Conservation (phyloP, 306 rosid species). For the Cicer judaicum region DNA sequence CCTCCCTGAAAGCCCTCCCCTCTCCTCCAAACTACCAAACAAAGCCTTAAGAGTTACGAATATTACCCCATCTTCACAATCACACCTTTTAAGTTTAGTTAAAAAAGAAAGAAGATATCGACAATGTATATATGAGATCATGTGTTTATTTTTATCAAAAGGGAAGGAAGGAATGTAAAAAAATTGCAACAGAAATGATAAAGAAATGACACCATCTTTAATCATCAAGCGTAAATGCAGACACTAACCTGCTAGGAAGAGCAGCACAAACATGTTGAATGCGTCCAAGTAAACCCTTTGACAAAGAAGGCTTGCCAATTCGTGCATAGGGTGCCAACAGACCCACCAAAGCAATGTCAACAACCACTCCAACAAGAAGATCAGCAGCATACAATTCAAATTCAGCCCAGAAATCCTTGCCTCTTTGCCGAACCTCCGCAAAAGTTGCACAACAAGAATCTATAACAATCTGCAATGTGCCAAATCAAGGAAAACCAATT, state of each 20-base stretch:
- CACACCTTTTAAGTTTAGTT: neutral
- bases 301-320: slow-evolving; percentile 66
- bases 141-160: neutral
- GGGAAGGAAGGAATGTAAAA: neutral
- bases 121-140: neutral
- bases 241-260: slow-evolving; percentile 91
- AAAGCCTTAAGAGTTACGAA: too few relatives aligned
- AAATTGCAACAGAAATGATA: neutral
- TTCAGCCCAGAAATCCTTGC: slow-evolving; percentile 89
- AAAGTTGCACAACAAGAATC: slow-evolving; percentile 96
- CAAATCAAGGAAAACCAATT: slow-evolving; percentile 33
- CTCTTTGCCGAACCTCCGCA: slow-evolving; percentile 92
- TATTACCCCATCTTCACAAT: neutral
- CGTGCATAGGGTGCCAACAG: slow-evolving; percentile 93
- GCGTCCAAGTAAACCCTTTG: slow-evolving; percentile 78
- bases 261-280: slow-evolving; percentile 71
- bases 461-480: slow-evolving; percentile 74
- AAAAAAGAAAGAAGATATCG: neutral
- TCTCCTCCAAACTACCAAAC: too few relatives aligned
- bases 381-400: slow-evolving; percentile 94
- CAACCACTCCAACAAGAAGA: slow-evolving; percentile 85
- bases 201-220: neutral
- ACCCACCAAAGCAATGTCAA: slow-evolving; percentile 90
- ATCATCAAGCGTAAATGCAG: neutral
- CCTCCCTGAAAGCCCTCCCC: too few relatives aligned